Base-by-base conservation (phyloP, 2,329 filamentous ascomycete genomes). In the Xylariaceae sp. region DNA sequence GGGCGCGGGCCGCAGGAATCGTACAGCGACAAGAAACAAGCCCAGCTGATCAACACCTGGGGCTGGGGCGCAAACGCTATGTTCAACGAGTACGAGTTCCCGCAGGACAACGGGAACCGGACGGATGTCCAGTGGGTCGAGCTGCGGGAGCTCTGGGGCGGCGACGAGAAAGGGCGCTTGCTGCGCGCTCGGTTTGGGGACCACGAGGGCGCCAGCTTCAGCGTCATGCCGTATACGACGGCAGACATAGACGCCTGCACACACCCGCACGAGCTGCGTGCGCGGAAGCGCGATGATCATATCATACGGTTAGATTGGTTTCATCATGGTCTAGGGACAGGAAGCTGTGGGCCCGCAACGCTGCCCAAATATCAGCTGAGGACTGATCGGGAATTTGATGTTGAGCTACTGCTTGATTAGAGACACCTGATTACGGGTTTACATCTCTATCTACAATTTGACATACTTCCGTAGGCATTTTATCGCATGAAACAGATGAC, bases 51-150 rank as follows among this genome's bases (percentile, higher is more conserved):
- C 3, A 85, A 83, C 6, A 80, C 77, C 42, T 85, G 77, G 71
- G 72, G 73, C 2, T 61, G 67, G 9, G 61, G 60, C 1, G 71
- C 84, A 1, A 78, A 81, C 40, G 73, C 78, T 1, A 72, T 89
- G 0, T 82, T 79, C 67, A 75, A 80, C 1, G 76, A 81, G 36
- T 89, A 88, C 64, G 86, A 90, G 59, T 85, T 82, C 50, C 87
- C 86, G 0, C 87, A 90, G 67, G 87, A 90, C 54, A 78, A 76
- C 26, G 83, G 84, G 0, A 89, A 89, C 66, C 75, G 83, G 15
- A 85, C 81, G 0, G 85, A 88, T 61, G 81, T 81, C 1, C 74
- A 81, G 2, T 87, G 83, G 81, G 76, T 88, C 3, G 75, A 77
- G 66, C 73, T 82, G 48, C 62, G 66, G 4, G 60, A 68, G 16